These are phyloP conservation scores for Phaeosphaeriaceae sp. DNA, from an alignment of 2,329 filamentous ascomycete species.

Conservation along the genomic window DNA sequence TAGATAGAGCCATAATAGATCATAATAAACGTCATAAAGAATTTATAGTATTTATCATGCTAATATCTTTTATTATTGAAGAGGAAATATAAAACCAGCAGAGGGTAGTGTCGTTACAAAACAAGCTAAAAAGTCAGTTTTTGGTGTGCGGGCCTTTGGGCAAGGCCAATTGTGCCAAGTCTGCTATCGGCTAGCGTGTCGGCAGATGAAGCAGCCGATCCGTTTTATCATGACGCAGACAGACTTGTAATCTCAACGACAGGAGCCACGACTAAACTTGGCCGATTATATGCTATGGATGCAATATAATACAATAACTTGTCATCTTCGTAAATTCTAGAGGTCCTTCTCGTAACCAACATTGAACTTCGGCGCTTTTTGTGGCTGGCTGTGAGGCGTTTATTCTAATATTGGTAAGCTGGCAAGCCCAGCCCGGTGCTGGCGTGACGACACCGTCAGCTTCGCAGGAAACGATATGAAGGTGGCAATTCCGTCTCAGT, in stretches of 20 bases:
- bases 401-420: constrained; percentile 31
- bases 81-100: no score
- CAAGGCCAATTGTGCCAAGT: no score
- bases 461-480: not conserved
- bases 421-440: not conserved
- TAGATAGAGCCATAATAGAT: no score
- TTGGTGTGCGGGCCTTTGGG: no score
- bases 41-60: no score
- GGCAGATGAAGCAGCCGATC: no score
- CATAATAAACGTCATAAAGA: no score
- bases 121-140: no score
- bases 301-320: constrained; percentile 71
- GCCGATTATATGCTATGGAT: not conserved
- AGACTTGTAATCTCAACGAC: not conserved
- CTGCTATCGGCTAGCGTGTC: not conserved
- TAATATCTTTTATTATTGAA: no score
- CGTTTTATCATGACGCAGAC: no score
- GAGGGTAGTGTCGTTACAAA: no score
- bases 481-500: not conserved
- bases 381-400: constrained; percentile 11
- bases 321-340: no score
- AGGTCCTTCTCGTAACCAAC: constrained; percentile 58
- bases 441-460: not conserved
- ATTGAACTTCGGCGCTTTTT: constrained; percentile 71
- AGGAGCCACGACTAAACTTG: not conserved